Base-by-base conservation (phyloP, 1,284 basidiomycete genomes). In the Ganoderma lucidum region DNA sequence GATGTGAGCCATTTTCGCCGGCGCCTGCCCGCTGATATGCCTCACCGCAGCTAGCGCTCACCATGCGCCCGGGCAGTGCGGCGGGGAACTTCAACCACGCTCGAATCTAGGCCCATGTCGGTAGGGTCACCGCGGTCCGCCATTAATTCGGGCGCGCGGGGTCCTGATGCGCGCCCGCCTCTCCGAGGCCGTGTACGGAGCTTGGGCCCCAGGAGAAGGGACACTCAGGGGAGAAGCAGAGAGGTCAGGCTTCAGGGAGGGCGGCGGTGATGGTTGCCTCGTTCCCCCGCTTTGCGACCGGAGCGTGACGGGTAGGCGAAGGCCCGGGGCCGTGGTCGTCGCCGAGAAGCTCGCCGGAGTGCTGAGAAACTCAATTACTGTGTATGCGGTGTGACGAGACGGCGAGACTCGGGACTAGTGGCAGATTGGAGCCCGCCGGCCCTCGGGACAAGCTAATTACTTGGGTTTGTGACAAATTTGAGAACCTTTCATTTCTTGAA, bases 1-100 rank as follows among this genome's bases (percentile, higher is more conserved):
- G 39, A 41, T 14, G 39, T 23, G 58, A 51, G 64, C 58, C 60
- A 61, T 65, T 61, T 65, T 37, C 37, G 64, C 64, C 19, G 23
- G 23, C 37, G 64, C 64, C 23, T 23, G 23, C 23, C 1, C 19
- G 23, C 64, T 28, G 59, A 65, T 65, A n/a, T 23, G 42, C 17
- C 44, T 48, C 39, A 56, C 30, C 42, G 42, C n/a, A n/a, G n/a
- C n/a, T n/a, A n/a, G n/a, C 28, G 42, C 62, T n/a, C 23, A 23
- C 23, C 23, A 23, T 23, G 23, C 23, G 23, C 45, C 2, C 63
- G 63, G 62, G 44, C 32, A 63, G 32, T n/a, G 48, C 63, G 63
- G 63, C 28, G 48, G 23, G 23, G 23, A 23, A 23, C 23, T 23
- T 23, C 23, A 56, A 23, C 5, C 17, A 41, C 39, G 39, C 39